Evolutionary conservation across 345 rosid species (phyloP), one percentile per base, ranked within the genome.

Genomic region (Carallia brachiata): DNA sequence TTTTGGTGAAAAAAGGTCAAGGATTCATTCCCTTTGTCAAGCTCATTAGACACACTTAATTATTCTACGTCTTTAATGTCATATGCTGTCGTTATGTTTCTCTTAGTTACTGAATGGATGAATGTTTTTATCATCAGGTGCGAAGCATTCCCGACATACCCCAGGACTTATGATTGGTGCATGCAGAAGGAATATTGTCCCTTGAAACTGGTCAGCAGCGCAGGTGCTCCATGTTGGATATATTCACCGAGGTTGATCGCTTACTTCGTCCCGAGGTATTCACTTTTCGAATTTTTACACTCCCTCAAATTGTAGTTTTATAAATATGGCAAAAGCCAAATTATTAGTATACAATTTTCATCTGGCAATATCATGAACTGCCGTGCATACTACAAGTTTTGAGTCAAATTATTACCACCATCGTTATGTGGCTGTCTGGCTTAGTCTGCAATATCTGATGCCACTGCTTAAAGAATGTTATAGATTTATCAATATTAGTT

Each of bases 211-310:
- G 70, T 72, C 79, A 80, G 74, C 81, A 67, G 63, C 79, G 75
- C 55, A 52, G 81, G 68, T 96, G 99, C 80, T 63, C 84, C 19
- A 50, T 81, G 69, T 78, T 84, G 59, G 89, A 87, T 48, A 54
- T 92, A 6, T 88, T 96, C 80, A 77, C 81, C 17, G 99, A 96
- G 85, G 78, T 96, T 66, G 99, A 96, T 70, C 86, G 98, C 16
- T 36, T 96, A 69, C 96, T 96, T 84, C 99, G 98, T 54, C 99
- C 99, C 16, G 99, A 96, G 98, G 99, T 90, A 91, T 66, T 57
- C 12, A 47, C 44, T 36, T 47, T 59, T 39, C 23, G 6, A 69
- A n/a, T 40, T 56, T 59, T 34, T 7, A 23, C 2, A 3, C 4
- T 9, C 6, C 34, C 30, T 64, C 32, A 10, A 56, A 47, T 58